These are phyloP conservation scores for Saccharum hybrid DNA, from an alignment of 202 grass and related monocot genomes.

Conservation along the genomic window DNA sequence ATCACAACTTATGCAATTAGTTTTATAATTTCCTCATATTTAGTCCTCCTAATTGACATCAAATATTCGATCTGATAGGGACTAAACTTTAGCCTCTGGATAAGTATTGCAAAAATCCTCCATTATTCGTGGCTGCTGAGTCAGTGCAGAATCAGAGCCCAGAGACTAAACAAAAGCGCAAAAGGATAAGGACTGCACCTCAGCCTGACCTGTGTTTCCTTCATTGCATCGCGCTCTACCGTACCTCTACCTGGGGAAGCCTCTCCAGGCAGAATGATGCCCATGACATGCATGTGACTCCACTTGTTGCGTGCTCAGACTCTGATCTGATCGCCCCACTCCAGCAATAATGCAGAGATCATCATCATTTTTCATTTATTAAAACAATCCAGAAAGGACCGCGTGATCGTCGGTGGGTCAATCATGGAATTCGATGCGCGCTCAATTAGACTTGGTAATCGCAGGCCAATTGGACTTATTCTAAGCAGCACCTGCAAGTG, in stretches of 20 bases:
- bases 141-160: slow-evolving; percentile 33
- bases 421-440: slow-evolving; percentile 12
- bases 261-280: neutral
- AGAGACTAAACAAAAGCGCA: neutral
- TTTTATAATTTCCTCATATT: no score
- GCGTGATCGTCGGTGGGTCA: slow-evolving; percentile 1
- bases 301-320: neutral
- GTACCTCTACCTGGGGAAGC: neutral
- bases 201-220: slow-evolving; percentile 22
- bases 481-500: neutral
- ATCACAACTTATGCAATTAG: no score
- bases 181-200: slow-evolving; percentile 44
- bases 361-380: neutral
- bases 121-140: slow-evolving; percentile 21
- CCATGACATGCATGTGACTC: slow-evolving; percentile 3
- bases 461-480: neutral
- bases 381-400: neutral
- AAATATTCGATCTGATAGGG: no score
- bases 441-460: neutral
- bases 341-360: neutral
- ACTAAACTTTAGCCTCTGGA: no score
- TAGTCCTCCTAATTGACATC: no score
- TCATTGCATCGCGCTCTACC: slow-evolving; percentile 5
- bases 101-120: neutral
- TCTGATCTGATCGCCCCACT: neutral